Evolutionary conservation across 306 rosid species (phyloP), one percentile per base, ranked within the genome.

Genomic region (Potentilla sterilis): DNA sequence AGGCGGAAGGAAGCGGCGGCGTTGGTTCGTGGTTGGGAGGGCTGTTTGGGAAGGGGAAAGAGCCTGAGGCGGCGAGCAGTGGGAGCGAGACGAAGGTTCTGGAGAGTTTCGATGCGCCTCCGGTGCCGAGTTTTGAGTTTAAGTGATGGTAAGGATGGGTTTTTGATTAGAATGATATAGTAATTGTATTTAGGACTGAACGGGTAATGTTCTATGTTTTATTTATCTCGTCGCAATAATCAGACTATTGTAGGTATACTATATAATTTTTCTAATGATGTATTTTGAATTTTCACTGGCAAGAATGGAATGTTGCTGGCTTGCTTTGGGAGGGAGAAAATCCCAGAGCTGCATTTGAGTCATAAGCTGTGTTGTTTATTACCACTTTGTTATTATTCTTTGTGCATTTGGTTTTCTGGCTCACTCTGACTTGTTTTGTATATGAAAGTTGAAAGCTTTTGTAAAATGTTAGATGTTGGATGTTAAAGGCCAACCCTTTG

Each of bases 91-190:
- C 96, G 8, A 92, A 89, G 83, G 44, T 94, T 80, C 76, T 91
- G 91, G 98, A 94, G 85, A 94, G 98, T 69, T 94, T 91, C 37
- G 98, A 91, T 83, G 96, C 98, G 4, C 98, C 69, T 35, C 44
- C 69, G 6, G 44, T 37, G 22, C 69, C 69, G 11, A 63, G 6
- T 37, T 63, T 15, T 18, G 69, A 63, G 14, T 63, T 15, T 44
- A 63, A 63, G 69, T 63, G 69, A 64, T 64, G 32, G 16, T 32
- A 5, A 37, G 40, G 40, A 37, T 37, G 40, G 3, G 40, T 15
- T 5, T 62, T 61, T 61, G 38, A 13, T 34, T 11, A 61, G 38
- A 32, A 61, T 5, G 66, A 9, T 32, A 28, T 24, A 13, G 16
- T 61, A 61, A 32, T 59, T 59, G 65, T 59, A 59, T 9, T 24